Evolutionary conservation across 164 flowering plant species (phyloP).

Genomic region (Taxillus chinensis): DNA sequence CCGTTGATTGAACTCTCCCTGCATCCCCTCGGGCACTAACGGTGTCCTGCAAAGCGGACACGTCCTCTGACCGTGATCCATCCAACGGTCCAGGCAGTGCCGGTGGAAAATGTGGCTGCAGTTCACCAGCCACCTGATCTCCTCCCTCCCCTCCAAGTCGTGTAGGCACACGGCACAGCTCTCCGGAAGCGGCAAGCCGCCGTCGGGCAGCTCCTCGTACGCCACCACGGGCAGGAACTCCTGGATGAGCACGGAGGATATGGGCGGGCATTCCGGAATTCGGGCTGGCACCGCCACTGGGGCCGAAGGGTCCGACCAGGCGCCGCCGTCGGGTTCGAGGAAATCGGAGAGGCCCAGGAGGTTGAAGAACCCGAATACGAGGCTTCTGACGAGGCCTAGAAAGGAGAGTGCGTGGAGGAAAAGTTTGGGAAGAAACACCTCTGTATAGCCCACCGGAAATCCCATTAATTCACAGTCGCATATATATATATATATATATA

Average conservation of each 20-base stretch:
- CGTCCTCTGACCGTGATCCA: constrained; percentile 82
- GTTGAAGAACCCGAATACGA: constrained; percentile 35
- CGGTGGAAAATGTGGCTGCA: constrained; percentile 79
- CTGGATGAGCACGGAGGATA: constrained; percentile 58
- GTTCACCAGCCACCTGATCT: constrained; percentile 61
- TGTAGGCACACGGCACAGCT: constrained; percentile 82
- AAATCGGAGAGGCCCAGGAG: constrained; percentile 53
- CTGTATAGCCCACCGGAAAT: constrained; percentile 80
- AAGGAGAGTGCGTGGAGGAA: constrained; percentile 47
- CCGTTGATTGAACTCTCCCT: constrained; percentile 53
- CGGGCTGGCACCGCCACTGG: constrained; percentile 9
- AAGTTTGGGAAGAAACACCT: constrained; percentile 59
- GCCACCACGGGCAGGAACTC: constrained; percentile 65
- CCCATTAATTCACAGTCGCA: constrained; percentile 37
- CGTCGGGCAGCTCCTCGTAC: constrained; percentile 27
- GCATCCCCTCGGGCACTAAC: constrained; percentile 48
- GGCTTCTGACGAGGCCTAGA: constrained; percentile 38
- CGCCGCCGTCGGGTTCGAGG: constrained; percentile 38
- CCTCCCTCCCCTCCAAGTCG: constrained; percentile 58
- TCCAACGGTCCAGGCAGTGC: constrained; percentile 79
- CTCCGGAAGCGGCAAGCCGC: constrained; percentile 23
- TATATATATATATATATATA: neutral
- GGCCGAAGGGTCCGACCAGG: constrained; percentile 15
- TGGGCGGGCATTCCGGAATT: constrained; percentile 21
- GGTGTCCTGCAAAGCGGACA: constrained; percentile 80